These are phyloP conservation scores for Cryphonectria parasitica DNA, from an alignment of 2,329 filamentous ascomycete genomes.

Conservation along the genomic window DNA sequence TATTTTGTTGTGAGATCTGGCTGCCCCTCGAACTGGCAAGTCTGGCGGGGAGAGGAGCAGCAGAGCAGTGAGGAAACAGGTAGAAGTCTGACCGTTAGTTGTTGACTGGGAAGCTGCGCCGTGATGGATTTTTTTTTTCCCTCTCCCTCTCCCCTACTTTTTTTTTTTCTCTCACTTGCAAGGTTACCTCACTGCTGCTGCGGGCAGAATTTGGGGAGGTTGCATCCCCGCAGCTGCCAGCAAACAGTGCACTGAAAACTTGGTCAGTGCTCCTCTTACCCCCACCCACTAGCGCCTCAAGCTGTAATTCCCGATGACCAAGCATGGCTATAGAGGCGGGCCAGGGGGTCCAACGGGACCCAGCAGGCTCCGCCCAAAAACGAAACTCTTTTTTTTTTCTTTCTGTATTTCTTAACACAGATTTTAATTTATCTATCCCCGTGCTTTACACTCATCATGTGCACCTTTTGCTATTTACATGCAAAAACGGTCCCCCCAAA, in stretches of 20 bases:
- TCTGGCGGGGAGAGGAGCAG: constrained; percentile 7
- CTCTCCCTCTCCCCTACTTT: neutral
- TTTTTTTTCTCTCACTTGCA: neutral
- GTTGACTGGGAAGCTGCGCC: neutral
- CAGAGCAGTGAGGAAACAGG: neutral
- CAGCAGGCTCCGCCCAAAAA: neutral
- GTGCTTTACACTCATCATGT: neutral
- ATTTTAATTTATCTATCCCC: no score
- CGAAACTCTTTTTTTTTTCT: neutral
- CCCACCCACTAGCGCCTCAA: neutral
- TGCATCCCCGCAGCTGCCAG: constrained; percentile 14
- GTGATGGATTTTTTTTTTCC: constrained; percentile 8
- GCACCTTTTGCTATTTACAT: neutral
- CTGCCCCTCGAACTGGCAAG: neutral
- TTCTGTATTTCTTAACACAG: neutral
- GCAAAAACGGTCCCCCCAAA: neutral
- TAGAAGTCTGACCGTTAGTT: neutral
- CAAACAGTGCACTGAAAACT: neutral
- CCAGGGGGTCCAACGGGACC: neutral
- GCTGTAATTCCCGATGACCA: constrained; percentile 1
- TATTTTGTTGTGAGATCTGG: neutral
- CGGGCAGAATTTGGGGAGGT: neutral
- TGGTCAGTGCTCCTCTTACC: constrained; percentile 5
- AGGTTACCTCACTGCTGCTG: neutral
- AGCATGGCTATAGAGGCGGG: neutral